phyloP scores from a whole-genome alignment of 169 alveolate species.

The Perkinsus olseni region DNA sequence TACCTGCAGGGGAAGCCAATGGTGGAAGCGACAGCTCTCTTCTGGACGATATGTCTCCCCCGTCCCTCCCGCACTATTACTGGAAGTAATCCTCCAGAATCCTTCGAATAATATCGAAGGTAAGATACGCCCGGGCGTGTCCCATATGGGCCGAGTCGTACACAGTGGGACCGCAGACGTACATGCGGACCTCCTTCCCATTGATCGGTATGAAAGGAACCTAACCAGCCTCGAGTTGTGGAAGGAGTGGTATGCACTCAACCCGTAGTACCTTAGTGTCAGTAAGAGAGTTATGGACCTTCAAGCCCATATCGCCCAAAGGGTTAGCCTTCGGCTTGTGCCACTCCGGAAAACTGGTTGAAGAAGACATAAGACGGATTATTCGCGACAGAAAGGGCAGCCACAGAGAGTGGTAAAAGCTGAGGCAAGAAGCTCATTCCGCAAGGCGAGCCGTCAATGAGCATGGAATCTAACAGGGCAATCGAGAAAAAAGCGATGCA shows the following conservation, averaged over 20 bases:
- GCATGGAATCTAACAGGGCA: too few species aligned
- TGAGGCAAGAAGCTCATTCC: neutral
- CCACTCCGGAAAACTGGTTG: neutral
- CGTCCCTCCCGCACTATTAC: too few species aligned
- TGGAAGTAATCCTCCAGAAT: slow-evolving; percentile 83
- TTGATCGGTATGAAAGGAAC: slow-evolving; percentile 19
- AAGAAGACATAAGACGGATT: neutral
- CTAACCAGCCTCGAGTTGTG: neutral
- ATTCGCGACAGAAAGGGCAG: neutral
- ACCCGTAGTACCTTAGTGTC: neutral
- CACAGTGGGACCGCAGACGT: slow-evolving; percentile 92
- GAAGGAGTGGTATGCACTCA: too few species aligned
- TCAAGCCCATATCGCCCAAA: neutral
- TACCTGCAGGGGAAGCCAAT: too few species aligned
- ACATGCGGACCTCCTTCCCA: slow-evolving; percentile 74
- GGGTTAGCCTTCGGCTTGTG: neutral
- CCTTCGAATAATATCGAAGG: slow-evolving; percentile 89
- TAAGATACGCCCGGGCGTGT: slow-evolving; percentile 95
- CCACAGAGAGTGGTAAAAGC: neutral
- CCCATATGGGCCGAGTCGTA: slow-evolving; percentile 97
- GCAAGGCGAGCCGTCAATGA: too few species aligned
- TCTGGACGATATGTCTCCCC: too few species aligned
- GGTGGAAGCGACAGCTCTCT: too few species aligned
- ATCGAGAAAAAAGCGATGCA: too few species aligned
- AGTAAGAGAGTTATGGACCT: neutral